Base-by-base conservation (phyloP, 2,329 filamentous ascomycete species). In the Trichophyton verrucosum region DNA sequence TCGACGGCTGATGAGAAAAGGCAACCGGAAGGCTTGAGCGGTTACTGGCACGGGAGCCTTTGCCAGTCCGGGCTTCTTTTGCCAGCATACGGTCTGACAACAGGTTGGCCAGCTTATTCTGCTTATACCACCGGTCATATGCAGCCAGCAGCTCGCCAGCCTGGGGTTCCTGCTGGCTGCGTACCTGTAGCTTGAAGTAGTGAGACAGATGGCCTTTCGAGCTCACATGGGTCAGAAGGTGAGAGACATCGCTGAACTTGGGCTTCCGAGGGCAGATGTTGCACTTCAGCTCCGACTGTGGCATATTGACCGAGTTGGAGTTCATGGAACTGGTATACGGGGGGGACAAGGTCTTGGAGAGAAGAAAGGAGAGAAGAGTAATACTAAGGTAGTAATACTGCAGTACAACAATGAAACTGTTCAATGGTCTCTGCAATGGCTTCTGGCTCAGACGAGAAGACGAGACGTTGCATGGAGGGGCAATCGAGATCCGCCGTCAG, bases 191-290 rank as follows among this genome's bases (percentile, higher is more conserved):
- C 69, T 89, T 90, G 76, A 91, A 95, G 68, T 89, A 85, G 70
- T 89, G 83, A 62, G 90, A 86, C 38, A 96, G 78, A 72, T 97
- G 92, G n/a, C 88, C 87, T 72, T 96, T 96, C 65, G 91, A 96
- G 62, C 88, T 85, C 64, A 96, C 84, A 71, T 97, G 92, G 11
- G 92, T 97, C 70, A 97, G 82, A 42, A 96, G 79, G 73, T 96
- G 92, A 38, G 91, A 96, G 51, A 91, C 80, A 73, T 97, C 92
- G 61, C 90, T 95, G 75, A 96, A 96, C 33, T 76, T 82, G 44
- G 89, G 89, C 63, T 81, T 82, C 66, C 86, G 89, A 40, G 88
- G 86, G 72, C 92, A 97, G 66, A 96, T 86, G 69, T 81, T 85
- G 82, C 92, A 97, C 66, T 84, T 76, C 57, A 96, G 83, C 61